Evolutionary conservation across 768 basidiomycete species (phyloP), one percentile per base, ranked within the genome.

Genomic region (Tulasnella sp.): DNA sequence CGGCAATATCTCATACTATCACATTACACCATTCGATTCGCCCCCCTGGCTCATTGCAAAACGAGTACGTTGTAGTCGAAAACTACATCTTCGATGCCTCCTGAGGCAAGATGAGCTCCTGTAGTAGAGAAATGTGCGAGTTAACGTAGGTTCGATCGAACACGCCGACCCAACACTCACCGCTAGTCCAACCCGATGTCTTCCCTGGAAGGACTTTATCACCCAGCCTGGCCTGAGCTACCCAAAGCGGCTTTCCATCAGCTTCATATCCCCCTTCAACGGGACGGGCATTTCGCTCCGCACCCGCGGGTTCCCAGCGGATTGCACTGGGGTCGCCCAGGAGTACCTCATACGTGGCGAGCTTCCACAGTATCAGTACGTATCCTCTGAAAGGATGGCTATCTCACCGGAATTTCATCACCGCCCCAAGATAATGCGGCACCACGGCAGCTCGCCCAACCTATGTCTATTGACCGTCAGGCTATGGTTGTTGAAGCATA

Each of bases 181-280:
- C 57, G 5, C 23, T 31, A 19, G 27, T 15, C 49, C 49, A 37
- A 17, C 15, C 11, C 9, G 34, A 15, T 34, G 57, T 41, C 49
- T 58, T 58, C 17, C 48, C 57, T 15, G 57, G 15, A 9, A 49
- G 23, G 25, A 50, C 39, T 11, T 17, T 9, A 1, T 25, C 36
- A 19, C 27, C 35, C 19, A 49, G 14, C 17, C 34, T 4, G 4
- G 46, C 39, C 17, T 58, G 57, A 32, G 51, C 51, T n/a, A 49
- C 35, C 34, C 41, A 58, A 14, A 58, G 32, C 14, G 49, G 48
- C 19, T 58, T 49, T 31, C 57, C 57, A 31, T 51, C 35, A 17
- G 45, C 49, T 39, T 58, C 57, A 32, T 50, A 50, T n/a, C 57
- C 57, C 11, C 29, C 57, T 29, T 58, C 57, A 31, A 58, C 35